These are phyloP conservation scores for Arthrobotrys conoides DNA, from an alignment of 2,329 filamentous ascomycete genomes.

Conservation along the genomic window DNA sequence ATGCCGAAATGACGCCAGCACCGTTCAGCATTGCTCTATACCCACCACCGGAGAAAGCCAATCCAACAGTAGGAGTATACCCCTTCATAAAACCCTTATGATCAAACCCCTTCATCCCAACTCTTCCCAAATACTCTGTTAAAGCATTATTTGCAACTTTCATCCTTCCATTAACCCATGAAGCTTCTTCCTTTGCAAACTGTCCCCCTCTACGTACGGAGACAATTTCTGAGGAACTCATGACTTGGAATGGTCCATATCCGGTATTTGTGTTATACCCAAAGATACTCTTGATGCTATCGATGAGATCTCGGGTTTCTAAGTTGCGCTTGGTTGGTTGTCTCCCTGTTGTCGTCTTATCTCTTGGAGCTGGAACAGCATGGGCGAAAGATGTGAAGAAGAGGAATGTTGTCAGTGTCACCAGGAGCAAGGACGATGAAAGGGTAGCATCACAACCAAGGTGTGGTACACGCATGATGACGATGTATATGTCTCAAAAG, in stretches of 20 bases:
- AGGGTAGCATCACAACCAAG: constrained; percentile 3
- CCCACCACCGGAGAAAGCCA: constrained; percentile 86
- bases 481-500: constrained; percentile 28
- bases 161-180: constrained; percentile 81
- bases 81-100: constrained; percentile 79
- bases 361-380: constrained; percentile 35
- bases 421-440: constrained; percentile 48
- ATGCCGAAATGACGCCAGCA: constrained; percentile 82
- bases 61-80: constrained; percentile 78
- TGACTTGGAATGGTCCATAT: constrained; percentile 53
- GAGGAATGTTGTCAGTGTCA: constrained; percentile 38
- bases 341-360: constrained; percentile 37
- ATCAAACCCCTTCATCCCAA: constrained; percentile 84
- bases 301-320: constrained; percentile 36
- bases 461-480: constrained; percentile 38
- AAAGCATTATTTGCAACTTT: constrained; percentile 82
- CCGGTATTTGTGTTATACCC: constrained; percentile 31
- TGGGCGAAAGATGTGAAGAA: constrained; percentile 32
- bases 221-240: constrained; percentile 20
- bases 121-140: constrained; percentile 78
- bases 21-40: constrained; percentile 89
- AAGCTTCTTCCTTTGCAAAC: constrained; percentile 73
- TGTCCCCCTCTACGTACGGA: constrained; percentile 25
- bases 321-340: constrained; percentile 37
- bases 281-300: constrained; percentile 40